Evolutionary conservation across 1,284 basidiomycete species (phyloP).

Genomic region (Fomitopsis pinicola): DNA sequence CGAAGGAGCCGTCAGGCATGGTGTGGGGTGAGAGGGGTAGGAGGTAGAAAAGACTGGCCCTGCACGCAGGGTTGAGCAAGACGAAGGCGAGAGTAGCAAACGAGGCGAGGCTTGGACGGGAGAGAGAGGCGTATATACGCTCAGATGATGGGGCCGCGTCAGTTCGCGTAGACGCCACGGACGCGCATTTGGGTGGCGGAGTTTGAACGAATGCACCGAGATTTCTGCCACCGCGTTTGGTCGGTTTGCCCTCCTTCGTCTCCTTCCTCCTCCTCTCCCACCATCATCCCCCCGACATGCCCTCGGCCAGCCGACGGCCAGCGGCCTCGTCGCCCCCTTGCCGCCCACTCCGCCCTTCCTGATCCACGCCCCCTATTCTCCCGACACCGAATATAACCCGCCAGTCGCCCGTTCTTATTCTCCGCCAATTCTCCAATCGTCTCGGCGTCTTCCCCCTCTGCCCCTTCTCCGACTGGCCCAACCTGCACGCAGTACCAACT

Average conservation of each 20-base stretch:
- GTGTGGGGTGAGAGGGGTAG: conserved; percentile 1
- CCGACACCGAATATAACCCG: conserved; percentile 5
- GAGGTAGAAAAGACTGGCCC: conserved; percentile 1
- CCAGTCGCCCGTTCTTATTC: background rate
- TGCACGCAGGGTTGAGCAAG: conserved; percentile 3
- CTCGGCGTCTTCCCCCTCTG: background rate
- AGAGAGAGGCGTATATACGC: conserved; percentile 19
- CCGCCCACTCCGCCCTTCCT: background rate
- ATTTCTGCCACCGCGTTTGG: conserved; percentile 18
- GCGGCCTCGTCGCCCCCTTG: background rate
- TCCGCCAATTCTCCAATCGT: conserved; percentile 8
- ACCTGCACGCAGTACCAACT: background rate
- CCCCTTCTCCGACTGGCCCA: background rate
- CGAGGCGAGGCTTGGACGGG: conserved; percentile 6
- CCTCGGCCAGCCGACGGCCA: background rate
- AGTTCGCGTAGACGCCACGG: conserved; percentile 19
- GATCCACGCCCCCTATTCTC: background rate
- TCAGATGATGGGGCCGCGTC: conserved; percentile 24
- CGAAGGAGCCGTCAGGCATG: conserved; percentile 35
- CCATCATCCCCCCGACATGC: background rate
- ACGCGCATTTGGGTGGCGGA: conserved; percentile 17
- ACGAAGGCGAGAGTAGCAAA: conserved; percentile 8
- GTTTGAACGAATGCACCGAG: conserved; percentile 24
- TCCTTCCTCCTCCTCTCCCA: conserved; percentile 9
- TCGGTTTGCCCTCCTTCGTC: background rate